Conservation (phyloP, 345 rosid species). For the Eutrema yunnanense region DNA sequence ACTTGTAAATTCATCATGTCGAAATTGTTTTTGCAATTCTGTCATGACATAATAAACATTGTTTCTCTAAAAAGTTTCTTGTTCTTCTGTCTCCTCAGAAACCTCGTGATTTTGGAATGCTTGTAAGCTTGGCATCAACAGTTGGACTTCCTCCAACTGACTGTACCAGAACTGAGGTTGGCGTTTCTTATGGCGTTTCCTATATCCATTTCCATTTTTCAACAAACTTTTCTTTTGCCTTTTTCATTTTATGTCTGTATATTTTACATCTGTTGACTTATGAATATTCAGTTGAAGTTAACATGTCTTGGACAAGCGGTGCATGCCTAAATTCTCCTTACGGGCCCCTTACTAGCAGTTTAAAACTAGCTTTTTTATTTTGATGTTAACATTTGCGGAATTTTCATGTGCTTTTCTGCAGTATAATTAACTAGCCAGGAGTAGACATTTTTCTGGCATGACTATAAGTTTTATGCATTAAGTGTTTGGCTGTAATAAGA, state of each 20-base stretch:
- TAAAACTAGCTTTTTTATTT: background rate
- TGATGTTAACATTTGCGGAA: background rate
- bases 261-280: background rate
- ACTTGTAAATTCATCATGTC: background rate
- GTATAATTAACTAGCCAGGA: constrained; percentile 1
- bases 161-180: constrained; percentile 57
- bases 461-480: background rate
- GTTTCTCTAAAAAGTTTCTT: background rate
- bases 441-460: constrained; percentile 2
- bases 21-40: background rate
- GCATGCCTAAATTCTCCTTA: background rate
- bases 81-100: constrained; percentile 42
- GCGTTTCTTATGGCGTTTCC: constrained; percentile 12
- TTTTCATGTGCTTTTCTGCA: background rate
- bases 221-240: background rate
- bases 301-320: background rate
- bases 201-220: background rate
- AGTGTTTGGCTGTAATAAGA: background rate
- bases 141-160: constrained; percentile 56
- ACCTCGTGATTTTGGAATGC: constrained; percentile 51
- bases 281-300: background rate
- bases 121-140: constrained; percentile 50
- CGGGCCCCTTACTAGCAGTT: background rate
- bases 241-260: background rate
- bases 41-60: background rate